Percentiles rank a stretch among this genome's conserved stretches.
Conservation (phyloP, 495 filamentous ascomycete species). For the Neurospora tetraspora region DNA sequence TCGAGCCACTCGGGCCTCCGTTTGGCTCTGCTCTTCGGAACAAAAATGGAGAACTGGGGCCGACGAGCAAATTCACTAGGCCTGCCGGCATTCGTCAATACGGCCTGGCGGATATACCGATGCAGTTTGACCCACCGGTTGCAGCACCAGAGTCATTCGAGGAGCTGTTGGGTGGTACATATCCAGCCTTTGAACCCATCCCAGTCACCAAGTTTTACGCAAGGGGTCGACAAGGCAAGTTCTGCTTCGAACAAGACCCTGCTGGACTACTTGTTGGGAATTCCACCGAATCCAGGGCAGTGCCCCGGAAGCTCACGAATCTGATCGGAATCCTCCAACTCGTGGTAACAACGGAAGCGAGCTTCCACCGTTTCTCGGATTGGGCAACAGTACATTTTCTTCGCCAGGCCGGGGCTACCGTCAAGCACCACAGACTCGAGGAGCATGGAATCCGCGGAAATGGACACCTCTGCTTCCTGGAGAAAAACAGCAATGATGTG, state of each 20-base stretch:
- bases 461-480: conserved; percentile 50
- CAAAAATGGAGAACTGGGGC: not conserved
- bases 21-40: conserved; percentile 18
- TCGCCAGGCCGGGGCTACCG: conserved; percentile 43
- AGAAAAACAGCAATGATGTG: conserved; percentile 47
- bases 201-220: not conserved
- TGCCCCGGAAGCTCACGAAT: conserved; percentile 35
- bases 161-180: not conserved
- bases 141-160: not conserved
- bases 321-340: conserved; percentile 35
- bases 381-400: conserved; percentile 45
- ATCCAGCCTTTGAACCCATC: not conserved
- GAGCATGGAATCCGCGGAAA: conserved; percentile 44
- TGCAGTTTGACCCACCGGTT: conserved; percentile 5
- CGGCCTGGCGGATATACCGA: conserved; percentile 39
- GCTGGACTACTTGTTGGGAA: conserved; percentile 21
- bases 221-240: not conserved
- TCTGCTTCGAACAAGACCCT: not conserved
- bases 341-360: conserved; percentile 42
- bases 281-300: conserved; percentile 23
- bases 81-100: conserved; percentile 15
- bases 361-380: conserved; percentile 48
- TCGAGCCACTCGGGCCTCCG: conserved; percentile 48
- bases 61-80: not conserved
- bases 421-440: conserved; percentile 35